Evolutionary conservation across 2,329 filamentous ascomycete species (phyloP), one percentile per base, ranked within the genome.

Genomic region (Nothomitra cinnamomea): DNA sequence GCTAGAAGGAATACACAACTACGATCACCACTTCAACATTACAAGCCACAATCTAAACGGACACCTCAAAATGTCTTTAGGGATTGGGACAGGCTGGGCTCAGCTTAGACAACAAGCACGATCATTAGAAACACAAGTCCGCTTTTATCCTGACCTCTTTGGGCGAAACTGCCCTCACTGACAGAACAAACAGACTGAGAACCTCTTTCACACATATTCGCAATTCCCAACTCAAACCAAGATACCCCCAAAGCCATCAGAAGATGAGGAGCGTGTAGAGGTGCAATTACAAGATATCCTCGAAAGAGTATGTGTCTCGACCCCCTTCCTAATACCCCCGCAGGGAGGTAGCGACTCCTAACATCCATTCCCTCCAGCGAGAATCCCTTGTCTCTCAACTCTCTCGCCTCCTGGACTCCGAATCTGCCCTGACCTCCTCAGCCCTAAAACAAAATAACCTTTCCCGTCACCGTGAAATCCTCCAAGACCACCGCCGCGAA

Each of bases 361-460:
- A 36, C 45, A 59, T 58, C 45, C 56, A 38, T 40, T 17, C n/a
- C 10, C 25, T 52, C 13, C 65, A 95, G 87, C 83, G 92, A 64
- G 87, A 95, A 65, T 72, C 76, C 45, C 78, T 92, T 53, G 82
- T 96, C 64, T 71, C 75, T 56, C 87, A 95, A 68, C 83, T 98
- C 54, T 74, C 82, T 60, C 86, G 90, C 55, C 82, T 95, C 53
- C 85, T 96, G 60, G 90, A 96, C 71, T 94, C 89, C 54, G 90
- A 96, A 75, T 80, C 88, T 21, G 76, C 82, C 54, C 79, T 94
- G 56, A 87, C 85, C 51, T 83, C 88, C 45, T 96, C 90, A 38
- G 88, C 89, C 54, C 78, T 95, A n/a, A 96, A 96, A 70, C 89
- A 95, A 64, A 95, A 90, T 72, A 95, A 96, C 66, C 81, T 98